These are phyloP conservation scores for Tothia fuscella DNA, from an alignment of 2,329 filamentous ascomycete species.

Conservation along the genomic window DNA sequence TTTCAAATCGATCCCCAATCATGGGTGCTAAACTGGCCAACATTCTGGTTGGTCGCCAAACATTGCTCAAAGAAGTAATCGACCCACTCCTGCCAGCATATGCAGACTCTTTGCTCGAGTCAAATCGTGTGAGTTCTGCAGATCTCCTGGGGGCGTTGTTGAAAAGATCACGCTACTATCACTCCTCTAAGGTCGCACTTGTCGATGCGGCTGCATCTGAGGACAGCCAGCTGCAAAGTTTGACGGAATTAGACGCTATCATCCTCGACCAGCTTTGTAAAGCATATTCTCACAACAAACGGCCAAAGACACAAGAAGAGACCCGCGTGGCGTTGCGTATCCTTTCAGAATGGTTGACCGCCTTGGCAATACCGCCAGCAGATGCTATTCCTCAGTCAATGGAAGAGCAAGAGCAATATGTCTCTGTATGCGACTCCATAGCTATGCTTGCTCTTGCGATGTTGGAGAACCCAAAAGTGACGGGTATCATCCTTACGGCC, in stretches of 20 bases:
- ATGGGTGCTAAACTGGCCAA: slow-evolving; percentile 24
- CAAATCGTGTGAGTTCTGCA: slow-evolving; percentile 4
- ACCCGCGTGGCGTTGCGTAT: slow-evolving; percentile 1
- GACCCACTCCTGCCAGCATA: slow-evolving; percentile 18
- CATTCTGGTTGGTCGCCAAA: slow-evolving; percentile 22
- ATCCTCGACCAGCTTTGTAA: slow-evolving; percentile 8
- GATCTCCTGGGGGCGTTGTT: slow-evolving; percentile 11
- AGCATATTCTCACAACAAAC: slow-evolving; percentile 1
- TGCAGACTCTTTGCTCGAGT: slow-evolving; percentile 8
- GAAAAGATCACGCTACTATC: slow-evolving; percentile 5
- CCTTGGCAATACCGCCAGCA: slow-evolving; percentile 3
- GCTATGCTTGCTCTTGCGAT: slow-evolving; percentile 51
- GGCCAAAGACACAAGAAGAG: slow-evolving; percentile 10
- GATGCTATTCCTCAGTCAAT: background rate
- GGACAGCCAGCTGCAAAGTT: background rate
- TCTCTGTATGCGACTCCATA: slow-evolving; percentile 51
- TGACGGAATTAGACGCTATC: slow-evolving; percentile 6
- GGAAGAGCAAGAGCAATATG: slow-evolving; percentile 39
- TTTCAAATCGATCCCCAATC: slow-evolving; percentile 23
- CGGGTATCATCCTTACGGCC: slow-evolving; percentile 41
- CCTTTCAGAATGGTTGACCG: slow-evolving; percentile 10
- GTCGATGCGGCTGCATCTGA: background rate
- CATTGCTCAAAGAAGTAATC: slow-evolving; percentile 17
- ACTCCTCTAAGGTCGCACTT: background rate
- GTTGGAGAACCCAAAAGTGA: slow-evolving; percentile 46